Base-by-base conservation (phyloP, 345 rosid genomes). In the Brassica nigra region DNA sequence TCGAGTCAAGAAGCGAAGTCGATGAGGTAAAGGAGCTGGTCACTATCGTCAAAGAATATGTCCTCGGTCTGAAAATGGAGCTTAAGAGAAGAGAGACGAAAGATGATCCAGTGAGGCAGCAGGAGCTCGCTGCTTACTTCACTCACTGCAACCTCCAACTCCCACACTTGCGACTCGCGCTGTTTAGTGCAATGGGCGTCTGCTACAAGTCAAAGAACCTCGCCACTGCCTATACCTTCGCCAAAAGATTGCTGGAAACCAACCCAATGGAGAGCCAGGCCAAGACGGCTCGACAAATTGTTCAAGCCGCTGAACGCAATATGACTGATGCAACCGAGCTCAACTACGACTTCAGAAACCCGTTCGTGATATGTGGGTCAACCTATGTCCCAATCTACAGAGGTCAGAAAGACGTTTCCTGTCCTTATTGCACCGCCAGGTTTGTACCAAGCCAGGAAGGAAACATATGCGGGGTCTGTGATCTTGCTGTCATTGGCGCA, bases 91-190 rank as follows among this genome's bases (percentile, higher is more conserved):
- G 93, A 81, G 99, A 92, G 57, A 54, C 84, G 47, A 91, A 72
- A 88, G 97, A 86, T 68, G 76, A 95, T 68, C 91, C 90, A 0
- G 78, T 84, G 1, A 89, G 96, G 63, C 98, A 92, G 78, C 97
- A 90, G 85, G 98, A 93, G 88, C 98, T 95, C 15, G 99, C 99
- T 12, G 98, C 99, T 52, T 95, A 95, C 83, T 93, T 93, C 89
- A 95, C 99, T 73, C 97, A 95, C 82, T 90, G 95, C 81, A 89
- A 87, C 80, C 96, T 95, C 84, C 99, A 92, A 78, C 44, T 76
- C 68, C 95, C 99, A 62, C 99, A 95, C 81, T 65, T 90, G 58
- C 83, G 95, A 81, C 90, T 95, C 1, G 97, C 97, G 1, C 77
- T 95, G 73, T 85, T 59, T 9, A 92, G 88, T 49, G 97, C 97